Base-by-base conservation (phyloP, 2,329 filamentous ascomycete species). In the Emergomyces pasteurianus region DNA sequence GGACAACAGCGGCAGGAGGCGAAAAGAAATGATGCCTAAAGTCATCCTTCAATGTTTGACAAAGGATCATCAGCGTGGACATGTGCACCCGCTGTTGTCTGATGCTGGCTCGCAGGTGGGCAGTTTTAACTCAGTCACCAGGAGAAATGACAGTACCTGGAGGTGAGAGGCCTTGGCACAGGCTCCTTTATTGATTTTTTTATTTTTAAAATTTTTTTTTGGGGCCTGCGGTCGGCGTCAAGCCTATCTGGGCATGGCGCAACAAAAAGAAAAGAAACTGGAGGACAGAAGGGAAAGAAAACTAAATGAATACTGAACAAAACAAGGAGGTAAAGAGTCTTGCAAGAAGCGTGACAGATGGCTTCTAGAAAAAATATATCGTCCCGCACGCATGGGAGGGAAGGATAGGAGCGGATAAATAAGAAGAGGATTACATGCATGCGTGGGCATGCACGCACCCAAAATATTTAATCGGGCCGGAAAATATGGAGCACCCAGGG, bases 101-200 rank as follows among this genome's bases (percentile, higher is more conserved):
- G 43, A 23, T 10, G 43, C 34, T 9, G 43, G 21, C 6, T 53
- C 28, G 50, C 36, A 57, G 54, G 36, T 57, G 54, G 49, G 56
- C 28, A 58, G 55, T 47, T 42, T 36, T 40, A 58, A n/a, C n/a
- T n/a, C n/a, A 31, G 56, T 50, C n/a, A 47, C 16, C 56, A 58
- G 56, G 43, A 58, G 28, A 58, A 58, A 58, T 38, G 42, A 50
- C 56, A 43, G 42, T 10, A 47, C n/a, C n/a, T n/a, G n/a, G n/a
- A n/a, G n/a, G n/a, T n/a, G 26, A 2, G 12, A 9, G 14, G 56
- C 18, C 56, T 58, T 58, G 56, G 56, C 42, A 18, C 40, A 16
- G n/a, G 7, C 26, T 1, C 23, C 1, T 31, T 50, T 31, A 28
- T 31, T 31, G 23, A 23, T 49, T 50, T 28, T 50, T 50, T 54